Evolutionary conservation across 345 rosid genomes (phyloP), one percentile per base, ranked within the genome.

Genomic region (Eucalyptus pumila): DNA sequence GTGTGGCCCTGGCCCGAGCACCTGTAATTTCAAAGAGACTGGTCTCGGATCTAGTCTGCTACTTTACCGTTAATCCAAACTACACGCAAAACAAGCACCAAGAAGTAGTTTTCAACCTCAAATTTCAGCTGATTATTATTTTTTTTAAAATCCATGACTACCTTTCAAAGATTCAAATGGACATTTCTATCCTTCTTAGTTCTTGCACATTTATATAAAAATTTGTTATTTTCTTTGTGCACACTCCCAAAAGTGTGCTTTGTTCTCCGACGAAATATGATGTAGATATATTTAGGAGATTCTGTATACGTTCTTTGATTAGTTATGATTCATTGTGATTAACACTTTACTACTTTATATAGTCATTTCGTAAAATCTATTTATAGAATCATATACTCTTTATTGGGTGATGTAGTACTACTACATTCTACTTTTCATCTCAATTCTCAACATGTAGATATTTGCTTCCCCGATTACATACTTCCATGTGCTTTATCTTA

Each of bases 391-490:
- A 52, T 52, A 21, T 8, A 52, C 11, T 52, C 1, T 21, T 52
- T 8, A 52, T 52, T 21, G 26, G 58, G 58, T 21, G 58, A 52
- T 52, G 58, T 52, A 52, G 2, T 21, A 52, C 58, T 52, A 21
- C 4, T 52, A 1, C 26, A 19, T 52, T 52, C 24, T 52, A 52
- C 26, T 8, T 8, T 19, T 52, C 24, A 19, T 52, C 24, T 52
- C 58, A 52, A 52, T 52, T 52, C 1, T 52, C 5, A 52, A 19
- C 11, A 52, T 0, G 5, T 0, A 21, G 4, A 52, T 52, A 52
- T 52, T 21, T 52, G 11, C 58, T 51, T 1, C 4, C 1, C 0
- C 4, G 0, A 51, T 51, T 51, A 19, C 11, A 52, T 19, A 52
- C 19, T 52, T 8, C 0, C 11, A 52, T 52, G 58, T 52, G 58